These are phyloP conservation scores for Tympanopsis confertula DNA, from an alignment of 2,329 filamentous ascomycete genomes.

Conservation along the genomic window DNA sequence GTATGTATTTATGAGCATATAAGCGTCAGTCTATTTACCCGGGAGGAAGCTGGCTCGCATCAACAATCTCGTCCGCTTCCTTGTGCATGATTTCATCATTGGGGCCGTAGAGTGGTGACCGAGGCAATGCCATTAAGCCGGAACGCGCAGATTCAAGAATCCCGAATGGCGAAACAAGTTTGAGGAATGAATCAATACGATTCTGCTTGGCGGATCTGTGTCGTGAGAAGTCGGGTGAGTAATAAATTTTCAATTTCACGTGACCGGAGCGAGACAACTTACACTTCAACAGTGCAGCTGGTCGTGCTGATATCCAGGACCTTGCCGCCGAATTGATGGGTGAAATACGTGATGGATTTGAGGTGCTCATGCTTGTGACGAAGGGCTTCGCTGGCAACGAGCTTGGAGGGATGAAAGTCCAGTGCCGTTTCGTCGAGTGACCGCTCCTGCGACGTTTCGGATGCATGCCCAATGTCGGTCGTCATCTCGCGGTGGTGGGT, in stretches of 20 bases:
- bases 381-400: constrained; percentile 78
- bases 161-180: constrained; percentile 85
- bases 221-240: constrained; percentile 9
- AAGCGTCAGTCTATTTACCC: constrained; percentile 46
- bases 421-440: constrained; percentile 34
- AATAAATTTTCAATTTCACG: constrained; percentile 1
- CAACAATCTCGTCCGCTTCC: constrained; percentile 89
- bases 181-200: constrained; percentile 95
- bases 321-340: constrained; percentile 96
- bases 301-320: constrained; percentile 95
- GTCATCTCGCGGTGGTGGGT: constrained; percentile 91
- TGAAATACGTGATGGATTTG: constrained; percentile 88
- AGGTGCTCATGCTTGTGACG: constrained; percentile 96
- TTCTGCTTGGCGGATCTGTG: constrained; percentile 76
- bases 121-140: constrained; percentile 89
- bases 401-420: constrained; percentile 82
- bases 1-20: no score
- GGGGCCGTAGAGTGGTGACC: constrained; percentile 72
- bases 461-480: constrained; percentile 29
- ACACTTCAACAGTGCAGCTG: constrained; percentile 97
- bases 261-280: constrained; percentile 29
- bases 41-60: constrained; percentile 84
- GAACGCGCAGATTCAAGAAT: constrained; percentile 93
- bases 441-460: constrained; percentile 19
- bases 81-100: constrained; percentile 61